Base-by-base conservation (phyloP, 2,329 filamentous ascomycete genomes). In the Fusarium vanettenii region DNA sequence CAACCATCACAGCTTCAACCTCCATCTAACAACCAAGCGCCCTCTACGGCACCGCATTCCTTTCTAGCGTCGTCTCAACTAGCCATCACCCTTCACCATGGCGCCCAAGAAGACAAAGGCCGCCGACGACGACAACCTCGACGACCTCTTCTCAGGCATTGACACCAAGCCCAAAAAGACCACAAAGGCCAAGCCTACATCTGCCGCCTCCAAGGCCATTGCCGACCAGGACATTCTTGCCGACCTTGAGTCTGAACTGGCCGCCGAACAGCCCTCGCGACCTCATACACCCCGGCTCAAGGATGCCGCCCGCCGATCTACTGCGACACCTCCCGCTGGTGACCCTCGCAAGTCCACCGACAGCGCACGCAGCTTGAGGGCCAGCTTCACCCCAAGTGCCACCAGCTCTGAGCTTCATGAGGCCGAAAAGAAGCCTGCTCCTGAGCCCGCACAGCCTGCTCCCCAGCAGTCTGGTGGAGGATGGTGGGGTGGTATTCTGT, bases 401-500 rank as follows among this genome's bases (percentile, higher is more conserved):
- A 90, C 91, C 6, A 91, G 89, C 85, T 88, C 89, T 64, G 90
- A 92, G 70, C 85, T 88, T 8, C 89, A 90, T 66, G 89, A 91
- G 72, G 80, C 84, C 37, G 89, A 90, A 78, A 90, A 87, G 83
- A 89, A 86, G 79, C 82, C 84, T 25, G 72, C 84, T 5, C 81
- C 83, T 55, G 86, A 88, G 67, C 86, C 90, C 78, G 78, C 82
- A 56, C 80, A 82, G 74, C 63, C 68, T 66, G 72, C 67, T 69
- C 77, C 75, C 60, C 79, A 80, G 67, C 72, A 77, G 27, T 55
- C 75, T 39, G 91, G 93, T 69, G 94, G 94, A 74, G 93, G 95
- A 64, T 97, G 95, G 93, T 98, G 95, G 94, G 95, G 95, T 80
- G 93, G 94, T 25, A 85, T 98, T 62, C 89, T 97, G 79, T 94